phyloP scores from a whole-genome alignment of 768 basidiomycete genomes.

The Lactarius psammicola region DNA sequence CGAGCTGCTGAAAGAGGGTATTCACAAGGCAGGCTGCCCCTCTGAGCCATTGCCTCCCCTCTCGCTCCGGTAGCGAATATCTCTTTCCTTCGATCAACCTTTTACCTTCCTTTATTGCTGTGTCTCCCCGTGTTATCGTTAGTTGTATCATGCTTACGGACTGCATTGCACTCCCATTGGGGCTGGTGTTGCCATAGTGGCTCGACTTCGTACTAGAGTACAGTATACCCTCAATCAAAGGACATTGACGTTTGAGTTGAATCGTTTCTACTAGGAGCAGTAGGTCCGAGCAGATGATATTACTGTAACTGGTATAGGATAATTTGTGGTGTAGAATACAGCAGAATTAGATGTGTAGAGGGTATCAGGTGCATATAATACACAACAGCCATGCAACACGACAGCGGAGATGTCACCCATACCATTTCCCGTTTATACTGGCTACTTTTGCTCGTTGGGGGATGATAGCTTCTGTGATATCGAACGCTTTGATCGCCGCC shows the following conservation, averaged over 20 bases:
- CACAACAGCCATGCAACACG: not conserved
- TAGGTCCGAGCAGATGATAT: not conserved
- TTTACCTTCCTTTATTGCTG: not conserved
- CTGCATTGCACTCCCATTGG: not conserved
- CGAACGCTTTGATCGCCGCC: conserved; percentile 86
- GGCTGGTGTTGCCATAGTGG: not conserved
- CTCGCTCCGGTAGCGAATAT: not conserved
- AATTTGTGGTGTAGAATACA: not conserved
- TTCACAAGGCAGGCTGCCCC: not conserved
- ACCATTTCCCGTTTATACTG: conserved; percentile 67
- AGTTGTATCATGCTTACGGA: not conserved
- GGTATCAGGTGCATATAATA: conserved; percentile 12
- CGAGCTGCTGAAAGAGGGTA: conserved; percentile 48
- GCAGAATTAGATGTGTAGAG: conserved; percentile 1
- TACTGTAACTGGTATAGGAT: not conserved
- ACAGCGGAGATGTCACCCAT: conserved; percentile 45
- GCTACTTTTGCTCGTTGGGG: conserved; percentile 65
- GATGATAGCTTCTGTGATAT: conserved; percentile 72
- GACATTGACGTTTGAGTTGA: not conserved
- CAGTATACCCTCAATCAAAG: not conserved
- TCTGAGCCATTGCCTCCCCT: not conserved
- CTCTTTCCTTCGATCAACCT: not conserved
- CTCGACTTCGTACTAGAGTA: not conserved
- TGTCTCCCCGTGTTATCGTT: not conserved
- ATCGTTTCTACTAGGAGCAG: not conserved